A percentile compares a stretch with the other conserved stretches of the same genome.
Conservation (phyloP, 2,329 filamentous ascomycete genomes). For the Aspergillus fumigatus region DNA sequence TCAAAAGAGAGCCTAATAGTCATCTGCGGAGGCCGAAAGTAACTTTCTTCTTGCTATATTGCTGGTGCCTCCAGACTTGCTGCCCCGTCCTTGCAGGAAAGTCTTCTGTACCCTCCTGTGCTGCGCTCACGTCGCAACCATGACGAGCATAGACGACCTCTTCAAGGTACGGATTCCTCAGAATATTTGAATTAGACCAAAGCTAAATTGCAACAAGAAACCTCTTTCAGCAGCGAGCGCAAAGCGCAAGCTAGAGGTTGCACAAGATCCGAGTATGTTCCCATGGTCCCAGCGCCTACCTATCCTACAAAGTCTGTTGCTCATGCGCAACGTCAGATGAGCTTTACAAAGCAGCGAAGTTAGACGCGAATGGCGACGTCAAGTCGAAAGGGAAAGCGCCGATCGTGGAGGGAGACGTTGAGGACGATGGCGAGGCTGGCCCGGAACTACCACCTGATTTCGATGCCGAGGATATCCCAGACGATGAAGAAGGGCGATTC, state of each 20-base stretch:
- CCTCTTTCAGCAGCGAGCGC: constrained; percentile 41
- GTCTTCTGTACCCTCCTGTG: background rate
- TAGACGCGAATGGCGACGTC: constrained; percentile 47
- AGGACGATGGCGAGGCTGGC: constrained; percentile 47
- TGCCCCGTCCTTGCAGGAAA: constrained; percentile 2
- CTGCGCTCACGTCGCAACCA: constrained; percentile 27
- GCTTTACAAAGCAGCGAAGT: constrained; percentile 58
- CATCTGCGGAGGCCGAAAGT: background rate
- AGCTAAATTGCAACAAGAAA: constrained; percentile 37
- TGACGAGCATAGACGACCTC: constrained; percentile 60
- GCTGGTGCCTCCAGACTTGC: background rate
- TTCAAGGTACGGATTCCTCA: constrained; percentile 45
- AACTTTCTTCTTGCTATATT: background rate
- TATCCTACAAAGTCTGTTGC: constrained; percentile 4
- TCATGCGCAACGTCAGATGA: constrained; percentile 37
- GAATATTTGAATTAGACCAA: background rate
- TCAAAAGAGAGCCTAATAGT: background rate
- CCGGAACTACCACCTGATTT: constrained; percentile 55
- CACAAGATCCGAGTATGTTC: constrained; percentile 47
- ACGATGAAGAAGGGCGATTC: constrained; percentile 91
- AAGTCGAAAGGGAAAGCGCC: constrained; percentile 44
- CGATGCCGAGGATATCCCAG: constrained; percentile 54
- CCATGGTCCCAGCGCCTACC: background rate
- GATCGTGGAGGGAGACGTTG: constrained; percentile 45
- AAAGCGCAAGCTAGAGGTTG: constrained; percentile 58